Evolutionary conservation across 805 yeast species (phyloP).

Genomic region (Spathaspora girioi): DNA sequence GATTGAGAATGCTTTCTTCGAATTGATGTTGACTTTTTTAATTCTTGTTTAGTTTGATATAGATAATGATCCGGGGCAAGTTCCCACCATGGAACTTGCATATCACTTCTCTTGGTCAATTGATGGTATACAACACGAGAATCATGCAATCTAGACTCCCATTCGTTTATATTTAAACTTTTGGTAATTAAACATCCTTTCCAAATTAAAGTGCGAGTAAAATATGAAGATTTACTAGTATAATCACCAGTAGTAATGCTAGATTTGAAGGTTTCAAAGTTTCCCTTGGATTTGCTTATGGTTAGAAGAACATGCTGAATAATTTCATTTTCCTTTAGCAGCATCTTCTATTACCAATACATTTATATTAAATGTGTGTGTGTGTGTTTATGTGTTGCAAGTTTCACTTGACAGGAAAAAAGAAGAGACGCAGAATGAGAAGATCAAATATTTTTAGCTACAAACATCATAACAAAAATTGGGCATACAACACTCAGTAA

Average conservation of each 20-base stretch:
- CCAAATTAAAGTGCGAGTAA: slow-evolving; percentile 35
- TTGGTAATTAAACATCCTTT: slow-evolving; percentile 34
- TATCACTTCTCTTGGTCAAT: slow-evolving; percentile 22
- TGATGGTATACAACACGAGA: slow-evolving; percentile 34
- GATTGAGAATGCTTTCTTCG: not conserved
- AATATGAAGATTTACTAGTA: slow-evolving; percentile 14
- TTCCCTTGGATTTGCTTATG: slow-evolving; percentile 33
- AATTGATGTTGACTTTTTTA: slow-evolving; percentile 10
- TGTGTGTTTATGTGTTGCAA: not conserved
- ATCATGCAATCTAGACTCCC: slow-evolving; percentile 27
- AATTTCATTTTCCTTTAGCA: slow-evolving; percentile 28
- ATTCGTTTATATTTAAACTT: slow-evolving; percentile 27
- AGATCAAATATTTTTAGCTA: not conserved
- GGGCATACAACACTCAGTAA: not conserved
- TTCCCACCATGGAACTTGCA: slow-evolving; percentile 36
- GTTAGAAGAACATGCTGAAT: slow-evolving; percentile 36
- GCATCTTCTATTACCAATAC: not conserved
- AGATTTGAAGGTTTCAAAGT: slow-evolving; percentile 18
- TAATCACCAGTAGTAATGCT: slow-evolving; percentile 29
- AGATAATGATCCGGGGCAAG: slow-evolving; percentile 27
- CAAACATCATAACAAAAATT: not conserved
- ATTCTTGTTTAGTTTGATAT: slow-evolving; percentile 14
- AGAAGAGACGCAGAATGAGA: not conserved
- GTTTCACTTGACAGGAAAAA: not conserved
- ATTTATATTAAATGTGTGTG: not conserved